Evolutionary conservation across 2,329 filamentous ascomycete species (phyloP), one percentile per base, ranked within the genome.

Genomic region (Botrytis fragariae): DNA sequence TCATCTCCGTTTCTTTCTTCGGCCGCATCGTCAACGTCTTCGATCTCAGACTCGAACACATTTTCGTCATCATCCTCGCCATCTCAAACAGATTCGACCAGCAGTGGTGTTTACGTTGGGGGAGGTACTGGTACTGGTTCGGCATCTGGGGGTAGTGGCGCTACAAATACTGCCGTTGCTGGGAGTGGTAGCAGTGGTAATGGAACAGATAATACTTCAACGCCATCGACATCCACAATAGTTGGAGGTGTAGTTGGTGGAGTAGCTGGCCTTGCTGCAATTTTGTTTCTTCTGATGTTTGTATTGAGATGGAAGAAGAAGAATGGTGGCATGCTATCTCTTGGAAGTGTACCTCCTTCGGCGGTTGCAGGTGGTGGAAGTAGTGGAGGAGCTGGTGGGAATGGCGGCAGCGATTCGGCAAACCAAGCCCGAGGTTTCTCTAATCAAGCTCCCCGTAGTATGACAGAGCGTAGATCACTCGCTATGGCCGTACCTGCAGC

Each of bases 221-320:
- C 77, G n/a, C 68, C 72, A 45, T 74, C 79, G 7, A 80, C 79
- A 10, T 75, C 78, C 42, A 76, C 77, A 25, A 74, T 81, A 44
- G 77, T 80, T 7, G 80, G 80, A 5, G 76, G 78, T 51, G 79
- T 81, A 12, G 74, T 81, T 39, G 79, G 80, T 5, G 76, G 79
- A 71, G 69, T 91, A 45, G 89, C 89, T 25, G 89, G 89, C 29
- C 80, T 88, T 2, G 88, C 88, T 20, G 82, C 91, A 63, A 79
- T 91, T 67, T 81, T 88, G 6, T 79, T 90, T 7, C 79, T 90
- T 32, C 79, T 88, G 9, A 80, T 91, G 73, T 82, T 87, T 74
- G 77, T 86, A n/a, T 78, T 91, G 22, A 76, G 84, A 76, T 88
- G 87, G 83, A 89, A 85, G 83, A 90, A 86, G 78, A 84, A 84